Evolutionary conservation across 2,329 filamentous ascomycete species (phyloP).

Genomic region (Xylaria sp.): DNA sequence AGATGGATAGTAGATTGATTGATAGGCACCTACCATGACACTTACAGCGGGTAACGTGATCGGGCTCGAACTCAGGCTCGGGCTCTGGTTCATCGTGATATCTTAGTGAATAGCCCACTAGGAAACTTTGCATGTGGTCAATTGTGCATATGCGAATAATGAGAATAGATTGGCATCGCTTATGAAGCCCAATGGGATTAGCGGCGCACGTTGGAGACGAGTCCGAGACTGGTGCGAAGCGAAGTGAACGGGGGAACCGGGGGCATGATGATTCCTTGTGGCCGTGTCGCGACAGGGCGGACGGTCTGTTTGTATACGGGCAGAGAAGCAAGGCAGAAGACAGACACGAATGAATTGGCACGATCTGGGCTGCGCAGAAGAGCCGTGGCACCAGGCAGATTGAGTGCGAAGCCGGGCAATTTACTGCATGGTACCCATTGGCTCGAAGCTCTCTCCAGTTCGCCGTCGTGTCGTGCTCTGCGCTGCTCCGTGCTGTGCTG

Average conservation of each 20-base stretch:
- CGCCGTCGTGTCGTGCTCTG: slow-evolving; percentile 13
- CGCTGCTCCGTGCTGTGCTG: background rate
- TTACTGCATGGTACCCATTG: slow-evolving; percentile 17
- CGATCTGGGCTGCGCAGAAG: slow-evolving; percentile 24
- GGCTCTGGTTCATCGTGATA: slow-evolving; percentile 6
- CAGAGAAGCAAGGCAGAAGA: slow-evolving; percentile 33
- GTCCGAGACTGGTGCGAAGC: slow-evolving; percentile 11
- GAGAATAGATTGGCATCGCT: slow-evolving; percentile 8
- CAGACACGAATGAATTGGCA: slow-evolving; percentile 29
- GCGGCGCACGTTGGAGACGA: slow-evolving; percentile 13
- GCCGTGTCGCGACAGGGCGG: slow-evolving; percentile 20
- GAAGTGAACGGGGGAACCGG: background rate
- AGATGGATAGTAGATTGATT: background rate
- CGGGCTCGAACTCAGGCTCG: background rate
- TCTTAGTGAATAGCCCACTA: background rate
- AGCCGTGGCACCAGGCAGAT: slow-evolving; percentile 17
- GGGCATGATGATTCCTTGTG: slow-evolving; percentile 8
- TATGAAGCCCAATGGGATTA: slow-evolving; percentile 20
- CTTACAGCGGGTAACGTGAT: background rate
- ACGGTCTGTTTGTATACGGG: slow-evolving; percentile 20
- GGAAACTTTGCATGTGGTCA: slow-evolving; percentile 2
- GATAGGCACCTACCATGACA: background rate
- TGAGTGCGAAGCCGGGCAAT: slow-evolving; percentile 25
- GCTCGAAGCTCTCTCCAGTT: slow-evolving; percentile 11
- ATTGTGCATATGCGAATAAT: slow-evolving; percentile 23